These are phyloP conservation scores for Mollisia scopiformis DNA, from an alignment of 2,329 filamentous ascomycete species.

Conservation along the genomic window DNA sequence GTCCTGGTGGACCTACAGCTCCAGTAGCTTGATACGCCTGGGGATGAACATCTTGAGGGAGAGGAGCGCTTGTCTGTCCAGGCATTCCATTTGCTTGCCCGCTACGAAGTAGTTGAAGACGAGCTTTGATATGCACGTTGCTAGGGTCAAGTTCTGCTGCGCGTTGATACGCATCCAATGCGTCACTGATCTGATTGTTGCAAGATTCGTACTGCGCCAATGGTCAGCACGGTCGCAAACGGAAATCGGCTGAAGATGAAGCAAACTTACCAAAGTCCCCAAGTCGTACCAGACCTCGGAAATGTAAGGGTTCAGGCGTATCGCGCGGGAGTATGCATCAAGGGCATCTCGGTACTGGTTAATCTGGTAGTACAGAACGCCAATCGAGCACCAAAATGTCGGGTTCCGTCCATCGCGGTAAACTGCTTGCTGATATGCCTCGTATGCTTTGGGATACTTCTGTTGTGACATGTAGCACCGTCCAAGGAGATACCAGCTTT, in stretches of 20 bases:
- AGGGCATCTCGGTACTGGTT: constrained; percentile 98
- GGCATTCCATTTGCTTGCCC: constrained; percentile 74
- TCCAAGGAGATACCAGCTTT: constrained; percentile 98
- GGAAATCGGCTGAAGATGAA: constrained; percentile 24
- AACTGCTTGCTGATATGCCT: constrained; percentile 97
- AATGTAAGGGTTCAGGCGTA: constrained; percentile 95
- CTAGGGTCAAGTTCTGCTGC: constrained; percentile 91
- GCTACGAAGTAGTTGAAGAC: constrained; percentile 84
- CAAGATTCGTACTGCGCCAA: constrained; percentile 84
- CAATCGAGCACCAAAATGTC: constrained; percentile 99
- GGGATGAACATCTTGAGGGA: constrained; percentile 94
- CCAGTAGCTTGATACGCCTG: constrained; percentile 87
- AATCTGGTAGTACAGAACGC: constrained; percentile 98
- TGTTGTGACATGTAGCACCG: constrained; percentile 99
- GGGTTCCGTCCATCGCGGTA: constrained; percentile 97
- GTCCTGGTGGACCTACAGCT: constrained; percentile 80
- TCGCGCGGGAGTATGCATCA: constrained; percentile 95
- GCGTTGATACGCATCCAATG: constrained; percentile 91
- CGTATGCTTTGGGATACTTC: constrained; percentile 98
- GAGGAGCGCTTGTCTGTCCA: constrained; percentile 75
- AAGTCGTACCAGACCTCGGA: constrained; percentile 99
- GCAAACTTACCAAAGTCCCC: constrained; percentile 79
- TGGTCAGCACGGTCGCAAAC: constrained; percentile 29
- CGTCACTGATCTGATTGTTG: constrained; percentile 97
- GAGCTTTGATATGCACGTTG: constrained; percentile 95